Evolutionary conservation across 371 early-diverging fungal species (phyloP).

Genomic region (Mucor indicus): DNA sequence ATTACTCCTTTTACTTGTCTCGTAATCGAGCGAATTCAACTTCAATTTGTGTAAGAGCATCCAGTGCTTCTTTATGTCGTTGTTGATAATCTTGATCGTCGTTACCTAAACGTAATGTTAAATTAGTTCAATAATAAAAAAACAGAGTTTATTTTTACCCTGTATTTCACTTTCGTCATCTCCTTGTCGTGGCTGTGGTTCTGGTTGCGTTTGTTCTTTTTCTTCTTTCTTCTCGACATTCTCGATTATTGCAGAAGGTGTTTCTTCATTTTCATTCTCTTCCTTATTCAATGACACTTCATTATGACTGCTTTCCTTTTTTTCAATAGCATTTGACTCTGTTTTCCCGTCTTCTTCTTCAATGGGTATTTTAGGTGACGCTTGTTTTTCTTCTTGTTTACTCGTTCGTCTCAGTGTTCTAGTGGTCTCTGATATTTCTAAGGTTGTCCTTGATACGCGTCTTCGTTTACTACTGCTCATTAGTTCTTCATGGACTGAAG

Average conservation of each 20-base stretch:
- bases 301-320: no score
- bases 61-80: constrained; percentile 45
- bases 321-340: neutral
- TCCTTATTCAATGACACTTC: no score
- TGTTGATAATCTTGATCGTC: constrained; percentile 29
- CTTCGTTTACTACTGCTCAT: constrained; percentile 1
- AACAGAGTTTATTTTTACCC: constrained; percentile 2
- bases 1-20: constrained; percentile 9
- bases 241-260: no score
- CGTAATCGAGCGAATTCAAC: constrained; percentile 50
- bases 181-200: neutral
- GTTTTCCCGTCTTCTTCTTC: neutral
- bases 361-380: neutral
- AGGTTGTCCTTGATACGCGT: constrained; percentile 4
- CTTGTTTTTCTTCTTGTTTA: constrained; percentile 3
- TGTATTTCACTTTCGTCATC: neutral
- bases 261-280: no score
- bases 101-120: neutral
- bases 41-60: constrained; percentile 50
- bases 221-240: no score
- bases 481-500: neutral
- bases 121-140: neutral
- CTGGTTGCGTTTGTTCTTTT: neutral
- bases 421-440: neutral
- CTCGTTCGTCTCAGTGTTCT: constrained; percentile 8